These are phyloP conservation scores for Alternaria consortialis DNA, from an alignment of 2,329 filamentous ascomycete species.

Conservation along the genomic window DNA sequence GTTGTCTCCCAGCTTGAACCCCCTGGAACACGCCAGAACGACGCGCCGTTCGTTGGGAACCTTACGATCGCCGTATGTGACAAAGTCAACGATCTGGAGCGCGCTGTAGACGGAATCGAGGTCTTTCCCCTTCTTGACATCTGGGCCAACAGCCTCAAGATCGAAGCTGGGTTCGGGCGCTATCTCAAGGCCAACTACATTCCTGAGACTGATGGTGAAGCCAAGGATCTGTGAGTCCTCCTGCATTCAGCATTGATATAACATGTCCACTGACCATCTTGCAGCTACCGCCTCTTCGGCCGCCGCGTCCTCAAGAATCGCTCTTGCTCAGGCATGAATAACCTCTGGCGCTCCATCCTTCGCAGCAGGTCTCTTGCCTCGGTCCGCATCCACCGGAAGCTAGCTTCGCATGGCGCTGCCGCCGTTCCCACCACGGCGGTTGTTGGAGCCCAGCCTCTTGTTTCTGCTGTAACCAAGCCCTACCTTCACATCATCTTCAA, in stretches of 20 bases:
- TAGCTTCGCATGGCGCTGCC: background rate
- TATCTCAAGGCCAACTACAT: conserved; percentile 28
- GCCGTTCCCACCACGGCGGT: background rate
- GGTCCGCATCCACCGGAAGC: conserved; percentile 32
- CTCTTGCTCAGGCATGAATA: conserved; percentile 33
- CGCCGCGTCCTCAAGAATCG: conserved; percentile 31
- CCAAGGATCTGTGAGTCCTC: conserved; percentile 41
- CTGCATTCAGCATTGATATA: background rate
- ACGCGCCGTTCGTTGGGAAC: conserved; percentile 36
- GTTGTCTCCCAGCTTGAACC: conserved; percentile 13
- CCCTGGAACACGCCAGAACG: conserved; percentile 6
- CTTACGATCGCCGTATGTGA: conserved; percentile 39
- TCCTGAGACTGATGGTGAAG: conserved; percentile 37
- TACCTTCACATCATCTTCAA: conserved; percentile 42
- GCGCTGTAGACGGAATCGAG: conserved; percentile 26
- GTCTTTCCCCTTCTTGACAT: conserved; percentile 34
- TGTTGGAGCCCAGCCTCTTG: background rate
- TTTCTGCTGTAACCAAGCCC: conserved; percentile 9
- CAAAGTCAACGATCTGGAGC: conserved; percentile 23
- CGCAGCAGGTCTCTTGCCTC: conserved; percentile 31
- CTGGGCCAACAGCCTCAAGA: conserved; percentile 41
- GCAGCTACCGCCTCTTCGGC: conserved; percentile 44
- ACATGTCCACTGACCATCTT: conserved; percentile 2
- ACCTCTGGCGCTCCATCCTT: conserved; percentile 34
- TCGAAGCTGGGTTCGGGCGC: conserved; percentile 43